A percentile compares a stretch with the other conserved stretches of the same genome.
These are phyloP conservation scores for Lachnellula willkommii DNA, from an alignment of 2,329 filamentous ascomycete genomes.

Conservation along the genomic window DNA sequence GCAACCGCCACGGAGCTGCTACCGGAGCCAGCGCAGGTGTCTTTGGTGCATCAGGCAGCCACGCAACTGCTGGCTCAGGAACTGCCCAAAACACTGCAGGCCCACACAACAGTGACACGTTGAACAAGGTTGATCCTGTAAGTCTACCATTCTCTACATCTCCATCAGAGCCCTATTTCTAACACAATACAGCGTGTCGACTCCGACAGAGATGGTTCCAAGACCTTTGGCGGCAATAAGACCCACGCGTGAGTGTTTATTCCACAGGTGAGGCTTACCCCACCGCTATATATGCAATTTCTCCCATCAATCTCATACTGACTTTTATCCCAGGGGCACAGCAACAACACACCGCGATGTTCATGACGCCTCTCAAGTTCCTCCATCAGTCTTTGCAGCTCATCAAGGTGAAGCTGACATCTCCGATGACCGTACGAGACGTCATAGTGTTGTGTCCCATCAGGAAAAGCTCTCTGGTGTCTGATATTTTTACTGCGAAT, in stretches of 20 bases:
- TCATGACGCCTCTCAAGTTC: constrained; percentile 8
- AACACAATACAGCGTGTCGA: constrained; percentile 42
- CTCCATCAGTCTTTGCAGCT: constrained; percentile 9
- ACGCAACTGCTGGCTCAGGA: constrained; percentile 29
- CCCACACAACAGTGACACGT: constrained; percentile 47
- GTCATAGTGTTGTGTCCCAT: constrained; percentile 42
- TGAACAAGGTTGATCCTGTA: constrained; percentile 43
- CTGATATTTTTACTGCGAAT: constrained; percentile 3
- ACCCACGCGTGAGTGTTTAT: constrained; percentile 33
- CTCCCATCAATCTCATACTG: neutral
- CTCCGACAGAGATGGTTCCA: constrained; percentile 48
- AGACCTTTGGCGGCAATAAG: constrained; percentile 51
- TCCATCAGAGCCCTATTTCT: neutral
- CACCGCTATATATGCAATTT: too few species aligned
- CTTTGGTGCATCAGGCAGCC: constrained; percentile 29
- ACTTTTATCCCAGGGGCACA: neutral
- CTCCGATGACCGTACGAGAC: constrained; percentile 39
- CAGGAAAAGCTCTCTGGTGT: constrained; percentile 40
- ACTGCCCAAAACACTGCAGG: constrained; percentile 43
- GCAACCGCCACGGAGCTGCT: constrained; percentile 30
- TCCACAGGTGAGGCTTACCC: neutral
- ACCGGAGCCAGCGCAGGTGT: constrained; percentile 23
- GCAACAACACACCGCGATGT: neutral
- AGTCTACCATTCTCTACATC: neutral
- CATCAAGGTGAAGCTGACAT: constrained; percentile 7